A percentile compares a stretch with the other conserved stretches of the same genome.
These are phyloP conservation scores for Circinella minor DNA, from an alignment of 371 early-diverging fungal species.

Conservation along the genomic window DNA sequence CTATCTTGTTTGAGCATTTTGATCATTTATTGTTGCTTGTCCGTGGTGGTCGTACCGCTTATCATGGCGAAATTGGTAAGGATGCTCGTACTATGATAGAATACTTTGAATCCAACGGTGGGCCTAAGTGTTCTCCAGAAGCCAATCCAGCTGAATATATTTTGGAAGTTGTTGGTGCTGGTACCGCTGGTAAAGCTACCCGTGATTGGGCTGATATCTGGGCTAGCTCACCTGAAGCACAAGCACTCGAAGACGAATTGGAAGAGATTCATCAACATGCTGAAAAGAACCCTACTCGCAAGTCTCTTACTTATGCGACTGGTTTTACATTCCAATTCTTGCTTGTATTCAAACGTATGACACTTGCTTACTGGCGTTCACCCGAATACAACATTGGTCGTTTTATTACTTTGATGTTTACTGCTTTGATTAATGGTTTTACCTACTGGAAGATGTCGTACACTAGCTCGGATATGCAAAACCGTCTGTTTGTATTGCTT, in stretches of 20 bases:
- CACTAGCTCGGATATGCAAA: slow-evolving; percentile 60
- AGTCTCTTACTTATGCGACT: slow-evolving; percentile 38
- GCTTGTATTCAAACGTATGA: slow-evolving; percentile 57
- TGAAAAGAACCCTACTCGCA: slow-evolving; percentile 23
- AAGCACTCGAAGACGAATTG: slow-evolving; percentile 26
- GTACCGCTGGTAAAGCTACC: slow-evolving; percentile 46
- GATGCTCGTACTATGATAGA: slow-evolving; percentile 54
- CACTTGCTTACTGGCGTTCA: slow-evolving; percentile 60
- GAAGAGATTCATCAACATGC: slow-evolving; percentile 27
- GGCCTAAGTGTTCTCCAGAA: slow-evolving; percentile 47
- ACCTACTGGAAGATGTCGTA: slow-evolving; percentile 61
- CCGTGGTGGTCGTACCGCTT: slow-evolving; percentile 63
- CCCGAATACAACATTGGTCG: slow-evolving; percentile 66
- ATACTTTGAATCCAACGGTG: slow-evolving; percentile 69
- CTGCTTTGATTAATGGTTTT: slow-evolving; percentile 55
- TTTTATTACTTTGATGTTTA: slow-evolving; percentile 41
- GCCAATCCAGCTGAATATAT: slow-evolving; percentile 79
- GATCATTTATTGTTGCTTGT: slow-evolving; percentile 71
- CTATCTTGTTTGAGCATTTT: slow-evolving; percentile 65
- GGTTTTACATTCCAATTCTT: slow-evolving; percentile 37
- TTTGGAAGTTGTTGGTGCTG: slow-evolving; percentile 57
- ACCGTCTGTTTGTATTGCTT: slow-evolving; percentile 72
- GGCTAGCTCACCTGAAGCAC: slow-evolving; percentile 43
- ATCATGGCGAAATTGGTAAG: slow-evolving; percentile 66
- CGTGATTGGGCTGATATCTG: slow-evolving; percentile 63